These are phyloP conservation scores for Ustilago nuda DNA, from an alignment of 1,284 basidiomycete genomes.

Conservation along the genomic window DNA sequence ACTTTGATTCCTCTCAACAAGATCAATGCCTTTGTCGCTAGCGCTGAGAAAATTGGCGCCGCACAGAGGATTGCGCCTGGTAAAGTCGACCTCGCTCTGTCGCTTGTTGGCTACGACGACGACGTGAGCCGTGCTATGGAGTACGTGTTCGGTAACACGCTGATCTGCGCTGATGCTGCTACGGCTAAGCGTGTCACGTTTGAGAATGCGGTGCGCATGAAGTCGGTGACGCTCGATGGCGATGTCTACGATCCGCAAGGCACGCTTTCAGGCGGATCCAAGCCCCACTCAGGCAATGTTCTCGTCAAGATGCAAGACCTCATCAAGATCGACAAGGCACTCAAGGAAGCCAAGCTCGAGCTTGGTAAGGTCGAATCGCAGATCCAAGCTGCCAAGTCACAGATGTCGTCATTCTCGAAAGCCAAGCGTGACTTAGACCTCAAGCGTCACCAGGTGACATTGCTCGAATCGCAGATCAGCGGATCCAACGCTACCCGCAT, in stretches of 20 bases:
- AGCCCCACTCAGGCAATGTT: constrained; percentile 79
- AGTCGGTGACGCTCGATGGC: constrained; percentile 91
- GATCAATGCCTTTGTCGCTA: constrained; percentile 80
- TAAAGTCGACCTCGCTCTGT: constrained; percentile 86
- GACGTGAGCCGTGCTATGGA: constrained; percentile 90
- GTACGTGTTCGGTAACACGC: constrained; percentile 92
- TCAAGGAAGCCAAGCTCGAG: constrained; percentile 73
- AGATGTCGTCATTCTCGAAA: constrained; percentile 76
- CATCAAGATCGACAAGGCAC: constrained; percentile 75
- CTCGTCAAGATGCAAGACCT: constrained; percentile 89
- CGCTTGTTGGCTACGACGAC: constrained; percentile 84
- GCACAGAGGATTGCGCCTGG: constrained; percentile 81
- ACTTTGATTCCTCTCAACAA: constrained; percentile 95
- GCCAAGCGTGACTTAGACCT: constrained; percentile 83
- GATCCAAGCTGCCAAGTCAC: constrained; percentile 74
- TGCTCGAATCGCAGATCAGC: constrained; percentile 86
- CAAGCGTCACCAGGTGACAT: constrained; percentile 84
- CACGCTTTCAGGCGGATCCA: constrained; percentile 90
- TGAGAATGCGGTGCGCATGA: constrained; percentile 78
- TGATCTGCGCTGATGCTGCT: constrained; percentile 90
- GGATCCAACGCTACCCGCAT: constrained; percentile 88
- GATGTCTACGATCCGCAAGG: constrained; percentile 98
- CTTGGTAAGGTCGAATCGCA: constrained; percentile 76
- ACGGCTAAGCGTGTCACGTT: constrained; percentile 92
- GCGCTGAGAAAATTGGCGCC: constrained; percentile 80